Conservation (phyloP, 108 stramenopile genomes). For the Fistulifera pelliculosa region DNA sequence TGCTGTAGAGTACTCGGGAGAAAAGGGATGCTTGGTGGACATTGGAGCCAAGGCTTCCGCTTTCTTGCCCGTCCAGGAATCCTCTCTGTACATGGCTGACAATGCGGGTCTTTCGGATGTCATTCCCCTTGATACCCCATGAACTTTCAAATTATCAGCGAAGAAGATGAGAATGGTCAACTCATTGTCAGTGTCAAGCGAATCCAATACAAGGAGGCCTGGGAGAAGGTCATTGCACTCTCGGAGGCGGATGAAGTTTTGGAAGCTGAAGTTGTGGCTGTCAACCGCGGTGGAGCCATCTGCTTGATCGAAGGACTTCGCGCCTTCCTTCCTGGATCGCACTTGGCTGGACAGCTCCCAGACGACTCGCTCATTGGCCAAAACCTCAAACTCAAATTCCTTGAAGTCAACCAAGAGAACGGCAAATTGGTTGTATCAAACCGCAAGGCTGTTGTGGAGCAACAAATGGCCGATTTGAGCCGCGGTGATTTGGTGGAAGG, state of each 20-base stretch:
- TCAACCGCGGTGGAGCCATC: slow-evolving; percentile 95
- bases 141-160: slow-evolving; percentile 91
- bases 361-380: slow-evolving; percentile 85
- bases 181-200: slow-evolving; percentile 78
- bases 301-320: slow-evolving; percentile 87
- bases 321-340: slow-evolving; percentile 93
- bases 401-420: slow-evolving; percentile 88
- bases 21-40: slow-evolving; percentile 68
- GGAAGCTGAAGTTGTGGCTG: slow-evolving; percentile 82
- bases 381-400: slow-evolving; percentile 81
- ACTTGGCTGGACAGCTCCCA: slow-evolving; percentile 79
- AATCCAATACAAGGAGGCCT: slow-evolving; percentile 88
- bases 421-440: slow-evolving; percentile 94
- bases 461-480: slow-evolving; percentile 84
- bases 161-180: slow-evolving; percentile 91
- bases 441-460: slow-evolving; percentile 87
- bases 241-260: slow-evolving; percentile 74
- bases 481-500: slow-evolving; percentile 91
- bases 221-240: slow-evolving; percentile 71
- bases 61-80: slow-evolving; percentile 83
- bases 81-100: slow-evolving; percentile 43
- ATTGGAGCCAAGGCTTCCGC: slow-evolving; percentile 94
- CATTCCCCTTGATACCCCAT: slow-evolving; percentile 69
- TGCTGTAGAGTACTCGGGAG: slow-evolving; percentile 58
- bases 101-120: slow-evolving; percentile 51